Conservation (phyloP, 2,329 filamentous ascomycete genomes). For the Thielaviopsis populi region DNA sequence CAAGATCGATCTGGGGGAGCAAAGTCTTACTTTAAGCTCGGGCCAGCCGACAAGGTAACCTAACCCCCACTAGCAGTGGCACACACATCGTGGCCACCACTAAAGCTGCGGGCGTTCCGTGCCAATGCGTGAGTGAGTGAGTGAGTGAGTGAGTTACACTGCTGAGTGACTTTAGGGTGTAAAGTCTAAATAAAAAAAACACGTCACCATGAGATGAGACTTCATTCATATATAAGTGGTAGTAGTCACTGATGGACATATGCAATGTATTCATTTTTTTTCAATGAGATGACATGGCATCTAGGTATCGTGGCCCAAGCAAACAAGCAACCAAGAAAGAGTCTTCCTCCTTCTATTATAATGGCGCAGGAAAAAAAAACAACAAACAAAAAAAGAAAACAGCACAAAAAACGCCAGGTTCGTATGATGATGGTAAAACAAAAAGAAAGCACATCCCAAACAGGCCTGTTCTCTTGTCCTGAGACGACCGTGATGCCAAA, state of each 20-base stretch:
- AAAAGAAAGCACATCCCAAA: background rate
- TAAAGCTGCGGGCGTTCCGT: too few species aligned
- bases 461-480: constrained; percentile 9
- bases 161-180: background rate
- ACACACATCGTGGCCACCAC: too few species aligned
- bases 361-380: constrained; percentile 10
- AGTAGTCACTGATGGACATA: constrained; percentile 1
- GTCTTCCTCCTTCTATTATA: background rate
- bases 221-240: background rate
- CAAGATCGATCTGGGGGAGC: background rate
- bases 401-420: constrained; percentile 5
- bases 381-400: constrained; percentile 7
- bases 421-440: background rate
- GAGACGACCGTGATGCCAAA: constrained; percentile 15
- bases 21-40: background rate
- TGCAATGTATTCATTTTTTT: constrained; percentile 9
- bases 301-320: constrained; percentile 14
- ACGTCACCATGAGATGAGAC: background rate
- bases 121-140: too few species aligned
- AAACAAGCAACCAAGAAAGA: constrained; percentile 7
- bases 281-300: background rate
- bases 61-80: background rate
- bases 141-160: too few species aligned
- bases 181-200: background rate
- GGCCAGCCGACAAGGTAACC: background rate